Conservation (phyloP, 129 eudicot genomes). For the Lactuca saligna region DNA sequence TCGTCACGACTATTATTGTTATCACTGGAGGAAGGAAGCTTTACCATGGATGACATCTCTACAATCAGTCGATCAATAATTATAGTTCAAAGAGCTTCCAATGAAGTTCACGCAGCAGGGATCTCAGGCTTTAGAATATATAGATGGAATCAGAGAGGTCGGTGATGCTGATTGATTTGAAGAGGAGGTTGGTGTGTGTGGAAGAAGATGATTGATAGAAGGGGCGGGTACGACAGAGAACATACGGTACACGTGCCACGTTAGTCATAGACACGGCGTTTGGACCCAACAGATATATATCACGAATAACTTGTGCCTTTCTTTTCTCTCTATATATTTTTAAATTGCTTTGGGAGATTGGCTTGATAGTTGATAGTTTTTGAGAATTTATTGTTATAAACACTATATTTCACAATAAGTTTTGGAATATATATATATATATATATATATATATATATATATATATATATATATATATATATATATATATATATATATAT, state of each 20-base stretch:
- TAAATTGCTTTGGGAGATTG: not conserved
- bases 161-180: conserved; percentile 10
- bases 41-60: conserved; percentile 51
- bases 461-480: too few species aligned
- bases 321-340: not conserved
- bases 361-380: not conserved
- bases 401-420: too few species aligned
- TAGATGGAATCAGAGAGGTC: conserved; percentile 5
- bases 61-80: not conserved
- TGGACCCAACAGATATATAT: conserved; percentile 20
- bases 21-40: conserved; percentile 42
- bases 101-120: conserved; percentile 3
- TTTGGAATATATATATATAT: too few species aligned
- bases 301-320: conserved; percentile 21
- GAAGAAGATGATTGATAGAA: conserved; percentile 27
- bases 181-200: conserved; percentile 6
- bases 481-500: too few species aligned
- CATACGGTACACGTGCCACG: conserved; percentile 28
- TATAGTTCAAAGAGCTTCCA: not conserved
- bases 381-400: not conserved
- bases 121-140: conserved; percentile 17
- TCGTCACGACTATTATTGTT: conserved; percentile 43
- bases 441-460: too few species aligned
- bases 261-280: conserved; percentile 25
- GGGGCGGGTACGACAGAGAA: conserved; percentile 9